Evolutionary conservation across 169 alveolate genomes (phyloP), one percentile per base, ranked within the genome.

Genomic region (Plasmodium cynomolgi): DNA sequence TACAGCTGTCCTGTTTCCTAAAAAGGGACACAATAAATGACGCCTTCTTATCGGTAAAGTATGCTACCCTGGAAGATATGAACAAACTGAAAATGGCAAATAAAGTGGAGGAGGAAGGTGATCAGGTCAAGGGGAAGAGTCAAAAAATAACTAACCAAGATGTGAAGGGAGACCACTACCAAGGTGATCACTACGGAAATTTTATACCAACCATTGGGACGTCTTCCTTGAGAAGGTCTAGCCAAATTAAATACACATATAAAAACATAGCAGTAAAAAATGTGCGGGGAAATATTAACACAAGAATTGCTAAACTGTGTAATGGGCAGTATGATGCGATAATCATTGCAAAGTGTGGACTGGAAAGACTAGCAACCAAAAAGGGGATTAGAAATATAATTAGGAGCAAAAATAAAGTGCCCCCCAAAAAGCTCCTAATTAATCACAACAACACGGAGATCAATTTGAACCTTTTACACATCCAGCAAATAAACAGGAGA

Each of bases 271-370:
- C 80, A 47, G 26, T 86, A 50, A 77, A 86, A 17, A 17, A 34
- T 39, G 68, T 86, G 41, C 58, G 93, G 81, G 93, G 93, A 23
- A 86, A 86, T 17, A 86, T 86, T 23, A 86, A 86, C 81, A 86
- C 93, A 86, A 75, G 93, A 86, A 75, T 86, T 50, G 82, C 79
- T 26, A 86, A 77, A 77, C 39, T 86, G 58, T 86, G 41, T 71
- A 86, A 86, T 86, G 86, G 85, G 23, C 20, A 54, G 1, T 75
- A 26, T n/a, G 93, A 86, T 17, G 34, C 93, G 0, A 75, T 86
- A 86, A 23, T 86, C 79, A 86, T 86, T 75, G 93, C 93, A 41
- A n/a, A 75, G 34, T 86, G 93, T 56, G 93, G 93, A n/a, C 68
- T 86, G 44, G 93, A 86, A 44, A 86, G 93, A 56, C 50, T 86